A percentile compares a stretch with the other conserved stretches of the same genome.
Evolutionary conservation across 495 filamentous ascomycete genomes (phyloP).

Genomic region (Penicillium bovifimosum): DNA sequence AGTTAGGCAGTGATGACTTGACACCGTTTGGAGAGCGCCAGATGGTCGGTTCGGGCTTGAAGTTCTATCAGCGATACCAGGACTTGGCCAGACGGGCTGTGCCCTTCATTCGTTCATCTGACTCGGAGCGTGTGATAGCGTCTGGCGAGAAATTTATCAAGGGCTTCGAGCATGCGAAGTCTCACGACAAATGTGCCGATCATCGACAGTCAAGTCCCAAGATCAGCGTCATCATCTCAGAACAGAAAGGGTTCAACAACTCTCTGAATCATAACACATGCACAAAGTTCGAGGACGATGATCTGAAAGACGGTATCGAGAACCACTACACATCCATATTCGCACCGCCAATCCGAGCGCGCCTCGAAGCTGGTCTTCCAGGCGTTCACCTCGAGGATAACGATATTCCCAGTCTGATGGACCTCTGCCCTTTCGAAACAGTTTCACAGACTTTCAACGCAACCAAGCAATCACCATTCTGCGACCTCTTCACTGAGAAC

Average conservation of each 20-base stretch:
- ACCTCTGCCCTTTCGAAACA: slow-evolving; percentile 77
- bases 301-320: slow-evolving; percentile 46
- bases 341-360: slow-evolving; percentile 52
- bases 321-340: slow-evolving; percentile 51
- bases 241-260: slow-evolving; percentile 62
- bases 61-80: slow-evolving; percentile 67
- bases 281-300: slow-evolving; percentile 48
- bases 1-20: slow-evolving; percentile 68
- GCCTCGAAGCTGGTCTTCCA: slow-evolving; percentile 57
- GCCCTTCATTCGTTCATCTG: slow-evolving; percentile 70
- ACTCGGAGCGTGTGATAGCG: slow-evolving; percentile 64
- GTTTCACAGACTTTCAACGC: slow-evolving; percentile 46
- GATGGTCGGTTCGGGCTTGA: slow-evolving; percentile 66
- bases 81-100: slow-evolving; percentile 44
- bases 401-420: slow-evolving; percentile 71
- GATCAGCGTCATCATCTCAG: slow-evolving; percentile 58
- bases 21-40: slow-evolving; percentile 66
- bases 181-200: slow-evolving; percentile 33
- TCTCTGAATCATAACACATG: slow-evolving; percentile 70
- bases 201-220: slow-evolving; percentile 41
- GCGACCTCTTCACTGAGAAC: slow-evolving; percentile 56
- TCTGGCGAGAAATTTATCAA: slow-evolving; percentile 68
- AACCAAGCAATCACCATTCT: slow-evolving; percentile 55
- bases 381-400: slow-evolving; percentile 51
- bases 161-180: slow-evolving; percentile 60